Evolutionary conservation across 768 basidiomycete genomes (phyloP), one percentile per base, ranked within the genome.

Genomic region (Boletus vinaceobasis): DNA sequence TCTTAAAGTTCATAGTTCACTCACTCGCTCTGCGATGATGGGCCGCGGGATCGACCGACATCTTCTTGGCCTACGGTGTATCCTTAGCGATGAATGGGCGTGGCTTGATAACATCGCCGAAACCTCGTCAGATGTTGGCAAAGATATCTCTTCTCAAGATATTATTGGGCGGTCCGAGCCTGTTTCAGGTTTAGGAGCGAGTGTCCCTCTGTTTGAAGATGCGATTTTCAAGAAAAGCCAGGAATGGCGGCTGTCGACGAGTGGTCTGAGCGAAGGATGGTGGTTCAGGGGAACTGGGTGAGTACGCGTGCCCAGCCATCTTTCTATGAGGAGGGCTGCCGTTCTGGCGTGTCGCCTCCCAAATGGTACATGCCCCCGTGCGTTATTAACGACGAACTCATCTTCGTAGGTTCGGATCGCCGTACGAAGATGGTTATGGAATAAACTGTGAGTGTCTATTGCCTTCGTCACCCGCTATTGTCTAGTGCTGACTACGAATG

Each of bases 21-120:
- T 88, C 43, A 90, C 89, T 5, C 84, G 87, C 26, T 84, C 86
- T 59, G 88, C 92, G 0, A 85, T 88, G 42, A 83, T 83, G 0
- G 94, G 94, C 10, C 80, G 83, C 39, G 95, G 93, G 4, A 87
- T 91, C 60, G 95, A 98, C 65, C 81, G 94, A 21, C 94, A 97
- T 70, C 78, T 96, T n/a, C 84, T 95, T 59, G 93, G 92, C 7
- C 79, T 96, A 21, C 82, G 79, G 26, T 77, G 85, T 29, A 77
- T 91, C 69, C 74, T 93, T 8, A 73, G 75, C 11, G 55, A 63
- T 31, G 65, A 69, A 50, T 65, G 63, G 63, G 56, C 52, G 11
- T 67, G 67, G 65, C 63, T 69, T 7, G 67, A 68, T 43, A 13
- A 50, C n/a, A 37, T 48, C 40, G 14, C 44, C 19, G 21, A 52